Percentiles rank a stretch among this genome's conserved stretches.
Evolutionary conservation across 2,329 filamentous ascomycete species (phyloP).

Genomic region (Neonectria hederae): DNA sequence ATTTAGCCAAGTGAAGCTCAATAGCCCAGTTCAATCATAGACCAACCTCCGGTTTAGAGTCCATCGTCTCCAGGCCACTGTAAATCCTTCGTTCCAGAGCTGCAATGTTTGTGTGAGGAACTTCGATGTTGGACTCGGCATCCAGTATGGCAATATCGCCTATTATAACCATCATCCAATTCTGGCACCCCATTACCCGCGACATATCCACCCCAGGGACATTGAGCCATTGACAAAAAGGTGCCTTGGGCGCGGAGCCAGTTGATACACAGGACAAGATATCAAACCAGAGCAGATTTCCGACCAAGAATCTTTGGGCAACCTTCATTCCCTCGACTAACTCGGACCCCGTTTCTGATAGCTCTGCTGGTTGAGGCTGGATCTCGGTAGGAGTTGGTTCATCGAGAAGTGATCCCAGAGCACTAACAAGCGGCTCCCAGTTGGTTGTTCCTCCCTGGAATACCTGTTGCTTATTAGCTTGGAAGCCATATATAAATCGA

Average conservation of each 20-base stretch:
- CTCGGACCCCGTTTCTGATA: conserved; percentile 1
- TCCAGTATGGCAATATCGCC: conserved; percentile 24
- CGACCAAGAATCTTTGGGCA: conserved; percentile 31
- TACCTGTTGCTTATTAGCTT: conserved; percentile 11
- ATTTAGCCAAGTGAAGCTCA: background rate
- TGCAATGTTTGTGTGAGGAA: background rate
- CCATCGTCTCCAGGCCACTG: background rate
- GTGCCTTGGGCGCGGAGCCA: conserved; percentile 7
- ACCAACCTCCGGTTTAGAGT: background rate
- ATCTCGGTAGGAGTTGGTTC: conserved; percentile 9
- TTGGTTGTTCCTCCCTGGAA: conserved; percentile 33
- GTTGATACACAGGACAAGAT: conserved; percentile 29
- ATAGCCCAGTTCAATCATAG: no score
- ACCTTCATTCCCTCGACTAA: conserved; percentile 22
- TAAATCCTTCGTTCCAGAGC: background rate
- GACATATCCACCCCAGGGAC: conserved; percentile 27
- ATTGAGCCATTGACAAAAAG: conserved; percentile 25
- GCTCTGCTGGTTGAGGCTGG: background rate
- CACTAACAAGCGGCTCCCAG: conserved; percentile 36
- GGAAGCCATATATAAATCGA: no score
- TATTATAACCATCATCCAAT: conserved; percentile 30
- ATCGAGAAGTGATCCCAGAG: conserved; percentile 26
- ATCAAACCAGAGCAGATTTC: conserved; percentile 36
- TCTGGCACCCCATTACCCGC: conserved; percentile 35
- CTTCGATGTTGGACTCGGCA: background rate